Percentiles rank a stretch among this genome's conserved stretches.
Conservation (phyloP, 352 stramenopile species). For the Globisporangium nodosum region DNA sequence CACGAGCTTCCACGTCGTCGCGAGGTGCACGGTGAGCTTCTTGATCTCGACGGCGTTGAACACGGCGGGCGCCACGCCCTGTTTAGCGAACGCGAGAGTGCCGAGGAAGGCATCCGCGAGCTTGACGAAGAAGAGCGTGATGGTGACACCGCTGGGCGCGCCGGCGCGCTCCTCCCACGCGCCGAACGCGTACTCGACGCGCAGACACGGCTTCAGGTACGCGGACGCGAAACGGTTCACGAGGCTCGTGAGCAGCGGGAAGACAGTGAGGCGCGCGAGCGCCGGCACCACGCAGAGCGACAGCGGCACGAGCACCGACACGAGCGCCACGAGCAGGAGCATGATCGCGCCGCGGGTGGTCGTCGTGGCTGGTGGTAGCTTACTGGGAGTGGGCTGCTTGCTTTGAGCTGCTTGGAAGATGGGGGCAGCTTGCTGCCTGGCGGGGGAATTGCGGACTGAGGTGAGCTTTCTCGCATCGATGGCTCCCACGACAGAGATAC, state of each 20-base stretch:
- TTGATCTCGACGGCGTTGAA: conserved; percentile 32
- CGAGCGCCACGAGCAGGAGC: conserved; percentile 37
- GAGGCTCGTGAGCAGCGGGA: conserved; percentile 47
- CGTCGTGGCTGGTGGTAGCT: not conserved
- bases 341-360: conserved; percentile 15
- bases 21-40: conserved; percentile 39
- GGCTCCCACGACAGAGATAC: not conserved
- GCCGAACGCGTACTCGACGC: conserved; percentile 45
- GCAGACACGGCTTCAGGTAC: conserved; percentile 48
- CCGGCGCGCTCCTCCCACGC: conserved; percentile 29
- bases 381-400: not conserved
- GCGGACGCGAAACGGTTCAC: conserved; percentile 45
- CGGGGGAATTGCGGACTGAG: not conserved
- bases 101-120: conserved; percentile 44
- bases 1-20: conserved; percentile 49
- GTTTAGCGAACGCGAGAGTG: conserved; percentile 52
- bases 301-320: conserved; percentile 51
- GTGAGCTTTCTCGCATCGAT: not conserved
- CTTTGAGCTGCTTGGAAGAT: no score
- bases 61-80: conserved; percentile 41
- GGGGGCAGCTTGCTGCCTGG: not conserved
- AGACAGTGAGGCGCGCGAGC: conserved; percentile 49
- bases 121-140: conserved; percentile 52
- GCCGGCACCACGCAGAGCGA: conserved; percentile 59
- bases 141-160: conserved; percentile 33